A percentile compares a stretch with the other conserved stretches of the same genome.
phyloP scores from a whole-genome alignment of 352 stramenopile species.

The Phytophthora ohioensis region DNA sequence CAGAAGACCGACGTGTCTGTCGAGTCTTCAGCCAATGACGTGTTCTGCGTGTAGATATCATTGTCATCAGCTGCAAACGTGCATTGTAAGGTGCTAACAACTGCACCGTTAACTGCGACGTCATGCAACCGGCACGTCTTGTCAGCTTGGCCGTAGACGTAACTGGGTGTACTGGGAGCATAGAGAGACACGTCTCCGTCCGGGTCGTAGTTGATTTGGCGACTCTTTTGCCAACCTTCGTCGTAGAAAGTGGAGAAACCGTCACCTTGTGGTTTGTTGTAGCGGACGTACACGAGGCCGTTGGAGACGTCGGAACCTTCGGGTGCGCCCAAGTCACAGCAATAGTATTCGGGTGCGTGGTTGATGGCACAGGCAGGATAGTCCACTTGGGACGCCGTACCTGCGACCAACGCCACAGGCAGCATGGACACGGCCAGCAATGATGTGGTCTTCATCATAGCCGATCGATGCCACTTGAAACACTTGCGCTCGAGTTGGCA shows the following conservation, averaged over 20 bases:
- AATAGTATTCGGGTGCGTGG: slow-evolving; percentile 62
- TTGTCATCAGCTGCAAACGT: slow-evolving; percentile 39
- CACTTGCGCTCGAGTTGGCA: slow-evolving; percentile 23
- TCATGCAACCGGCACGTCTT: slow-evolving; percentile 60
- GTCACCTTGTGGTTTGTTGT: slow-evolving; percentile 58
- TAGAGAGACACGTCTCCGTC: slow-evolving; percentile 67
- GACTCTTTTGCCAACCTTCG: slow-evolving; percentile 70
- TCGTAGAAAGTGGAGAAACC: slow-evolving; percentile 66
- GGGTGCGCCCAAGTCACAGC: slow-evolving; percentile 55
- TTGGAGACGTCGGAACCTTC: slow-evolving; percentile 42
- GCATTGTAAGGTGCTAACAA: slow-evolving; percentile 56
- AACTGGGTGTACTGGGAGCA: slow-evolving; percentile 59
- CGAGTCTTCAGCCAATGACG: slow-evolving; percentile 59
- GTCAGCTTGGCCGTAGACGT: slow-evolving; percentile 58
- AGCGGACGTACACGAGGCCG: slow-evolving; percentile 64
- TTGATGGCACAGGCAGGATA: slow-evolving; percentile 73
- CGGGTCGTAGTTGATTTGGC: slow-evolving; percentile 70
- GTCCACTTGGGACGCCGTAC: slow-evolving; percentile 60
- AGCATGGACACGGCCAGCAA: slow-evolving; percentile 20
- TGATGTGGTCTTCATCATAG: slow-evolving; percentile 20
- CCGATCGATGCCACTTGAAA: neutral
- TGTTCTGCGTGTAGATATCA: slow-evolving; percentile 64
- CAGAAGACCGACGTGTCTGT: slow-evolving; percentile 59
- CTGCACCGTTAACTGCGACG: slow-evolving; percentile 33
- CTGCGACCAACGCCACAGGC: slow-evolving; percentile 39